A percentile compares a stretch with the other conserved stretches of the same genome.
phyloP scores from a whole-genome alignment of 306 rosid species.

The Macrotyloma uniflorum region DNA sequence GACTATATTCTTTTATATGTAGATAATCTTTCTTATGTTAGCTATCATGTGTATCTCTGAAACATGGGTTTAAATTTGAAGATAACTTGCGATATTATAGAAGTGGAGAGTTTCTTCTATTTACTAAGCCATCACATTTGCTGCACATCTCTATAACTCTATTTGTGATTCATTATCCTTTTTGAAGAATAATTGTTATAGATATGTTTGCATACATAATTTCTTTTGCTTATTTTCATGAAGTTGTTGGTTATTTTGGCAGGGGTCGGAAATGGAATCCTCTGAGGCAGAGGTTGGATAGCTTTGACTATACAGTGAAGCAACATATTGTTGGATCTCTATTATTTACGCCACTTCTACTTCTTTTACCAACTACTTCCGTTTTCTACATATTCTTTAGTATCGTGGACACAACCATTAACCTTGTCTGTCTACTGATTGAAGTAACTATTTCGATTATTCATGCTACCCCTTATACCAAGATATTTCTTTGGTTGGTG shows the following conservation, averaged over 20 bases:
- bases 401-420: constrained; percentile 67
- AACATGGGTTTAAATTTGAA: constrained; percentile 24
- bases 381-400: constrained; percentile 91
- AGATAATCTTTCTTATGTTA: neutral
- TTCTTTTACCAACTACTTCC: constrained; percentile 85
- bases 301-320: constrained; percentile 89
- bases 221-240: constrained; percentile 30
- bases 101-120: constrained; percentile 20
- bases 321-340: constrained; percentile 94
- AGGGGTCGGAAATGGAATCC: constrained; percentile 98
- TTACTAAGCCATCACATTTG: constrained; percentile 19
- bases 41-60: constrained; percentile 16
- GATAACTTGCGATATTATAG: constrained; percentile 2
- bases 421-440: constrained; percentile 63
- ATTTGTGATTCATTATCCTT: constrained; percentile 19
- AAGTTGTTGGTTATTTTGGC: constrained; percentile 46
- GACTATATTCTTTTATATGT: constrained; percentile 17
- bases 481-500: constrained; percentile 74
- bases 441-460: constrained; percentile 69
- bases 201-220: neutral
- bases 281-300: constrained; percentile 90
- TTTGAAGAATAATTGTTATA: constrained; percentile 24
- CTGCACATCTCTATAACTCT: constrained; percentile 33
- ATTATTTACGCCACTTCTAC: constrained; percentile 76
- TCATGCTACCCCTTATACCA: constrained; percentile 85